These are phyloP conservation scores for Ottelia alismoides DNA, from an alignment of 106 monocot species.

Conservation along the genomic window DNA sequence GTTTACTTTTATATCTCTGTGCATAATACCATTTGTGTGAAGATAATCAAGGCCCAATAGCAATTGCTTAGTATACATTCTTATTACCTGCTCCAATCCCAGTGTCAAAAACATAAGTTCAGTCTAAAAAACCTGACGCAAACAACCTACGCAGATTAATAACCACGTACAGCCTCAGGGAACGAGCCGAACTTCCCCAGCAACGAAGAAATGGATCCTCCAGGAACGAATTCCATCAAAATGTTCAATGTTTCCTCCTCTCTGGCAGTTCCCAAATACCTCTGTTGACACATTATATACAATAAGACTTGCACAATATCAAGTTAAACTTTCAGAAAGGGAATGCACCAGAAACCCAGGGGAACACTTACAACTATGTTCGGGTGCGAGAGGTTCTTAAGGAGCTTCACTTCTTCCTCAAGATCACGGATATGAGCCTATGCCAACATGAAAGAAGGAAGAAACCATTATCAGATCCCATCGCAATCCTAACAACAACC, in stretches of 20 bases:
- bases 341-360: background rate
- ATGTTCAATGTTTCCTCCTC: slow-evolving; percentile 90
- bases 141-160: background rate
- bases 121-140: background rate
- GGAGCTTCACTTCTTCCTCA: slow-evolving; percentile 96
- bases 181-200: slow-evolving; percentile 90
- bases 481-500: background rate
- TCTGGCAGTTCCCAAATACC: slow-evolving; percentile 86
- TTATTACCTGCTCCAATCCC: slow-evolving; percentile 59
- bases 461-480: too few species aligned
- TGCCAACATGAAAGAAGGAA: too few species aligned
- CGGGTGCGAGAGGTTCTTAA: slow-evolving; percentile 80
- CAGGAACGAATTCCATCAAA: slow-evolving; percentile 90
- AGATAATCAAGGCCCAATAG: slow-evolving; percentile 92
- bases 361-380: slow-evolving; percentile 87
- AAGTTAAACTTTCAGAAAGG: background rate
- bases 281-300: slow-evolving; percentile 34
- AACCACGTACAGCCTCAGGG: slow-evolving; percentile 71
- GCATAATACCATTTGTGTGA: slow-evolving; percentile 89
- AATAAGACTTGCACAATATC: background rate
- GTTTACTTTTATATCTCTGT: slow-evolving; percentile 93
- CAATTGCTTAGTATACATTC: slow-evolving; percentile 84
- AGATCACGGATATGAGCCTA: slow-evolving; percentile 86
- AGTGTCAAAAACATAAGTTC: background rate
- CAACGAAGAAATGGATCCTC: slow-evolving; percentile 92